Percentiles rank a stretch among this genome's conserved stretches.
Evolutionary conservation across 257 asterid genomes (phyloP).

Genomic region (Gynochthodes officinalis): DNA sequence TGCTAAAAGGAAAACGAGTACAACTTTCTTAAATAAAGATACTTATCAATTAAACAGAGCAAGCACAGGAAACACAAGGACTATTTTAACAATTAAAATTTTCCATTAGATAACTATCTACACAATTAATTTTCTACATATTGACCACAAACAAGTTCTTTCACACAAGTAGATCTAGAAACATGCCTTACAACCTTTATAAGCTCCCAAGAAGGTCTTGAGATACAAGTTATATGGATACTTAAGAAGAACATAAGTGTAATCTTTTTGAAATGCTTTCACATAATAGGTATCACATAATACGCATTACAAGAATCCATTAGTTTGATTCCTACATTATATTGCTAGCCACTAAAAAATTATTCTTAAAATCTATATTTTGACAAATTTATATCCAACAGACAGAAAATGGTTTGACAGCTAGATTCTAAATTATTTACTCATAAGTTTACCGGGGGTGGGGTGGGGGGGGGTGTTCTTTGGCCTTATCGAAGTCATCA

Average conservation of each 20-base stretch:
- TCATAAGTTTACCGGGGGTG: background rate
- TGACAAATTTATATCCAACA: background rate
- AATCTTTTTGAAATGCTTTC: background rate
- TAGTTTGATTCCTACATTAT: background rate
- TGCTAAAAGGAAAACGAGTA: slow-evolving; percentile 11
- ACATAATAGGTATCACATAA: background rate
- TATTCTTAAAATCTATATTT: background rate
- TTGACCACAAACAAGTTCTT: background rate
- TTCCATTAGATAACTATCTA: background rate
- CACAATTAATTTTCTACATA: background rate
- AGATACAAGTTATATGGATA: background rate
- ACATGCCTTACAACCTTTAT: background rate
- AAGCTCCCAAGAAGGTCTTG: background rate
- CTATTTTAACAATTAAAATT: background rate
- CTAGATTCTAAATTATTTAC: background rate
- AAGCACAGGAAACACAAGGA: no score
- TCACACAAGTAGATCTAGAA: background rate
- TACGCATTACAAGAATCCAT: background rate
- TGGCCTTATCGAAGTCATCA: slow-evolving; percentile 76
- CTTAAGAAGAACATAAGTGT: background rate
- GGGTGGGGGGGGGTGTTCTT: no score
- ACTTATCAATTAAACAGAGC: background rate
- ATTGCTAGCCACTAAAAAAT: background rate
- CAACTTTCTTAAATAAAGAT: slow-evolving; percentile 1
- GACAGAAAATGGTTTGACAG: background rate